Base-by-base conservation (phyloP, 768 basidiomycete species). In the Phlegmacium glaucopus region DNA sequence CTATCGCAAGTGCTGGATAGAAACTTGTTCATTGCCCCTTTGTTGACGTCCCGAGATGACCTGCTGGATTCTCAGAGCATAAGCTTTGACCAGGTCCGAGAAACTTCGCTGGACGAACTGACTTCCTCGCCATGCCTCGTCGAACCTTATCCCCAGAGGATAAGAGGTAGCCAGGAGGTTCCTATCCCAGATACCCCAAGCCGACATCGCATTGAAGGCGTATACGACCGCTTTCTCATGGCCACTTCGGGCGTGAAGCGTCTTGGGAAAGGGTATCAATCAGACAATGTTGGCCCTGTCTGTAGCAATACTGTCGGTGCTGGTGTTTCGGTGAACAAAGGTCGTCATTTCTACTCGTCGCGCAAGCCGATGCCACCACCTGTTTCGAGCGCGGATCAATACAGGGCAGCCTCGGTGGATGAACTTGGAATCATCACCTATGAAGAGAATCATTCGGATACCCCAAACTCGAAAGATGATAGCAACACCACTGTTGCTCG, bases 161-260 rank as follows among this genome's bases (percentile, higher is more conserved):
- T 72, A 47, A 63, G 70, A 1, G 61, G 59, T 15, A 69, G 68
- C 28, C 60, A 64, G 9, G 65, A 68, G 8, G 55, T 57, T 4
- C 53, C 59, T 15, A 58, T 75, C 9, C 72, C 69, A 4, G 80
- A 83, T 48, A 75, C 83, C 0, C 83, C 85, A 0, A 75, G 74
- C 47, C 78, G 70, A 48, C 81, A 76, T 35, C 79, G 76, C 39
- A 58, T 87, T 22, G 88, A 90, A 67, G 79, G 79, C 46, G 84
- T 86, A 13, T 92, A 91, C 51, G 90, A 92, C 54, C 80, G 85
- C 35, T 85, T 90, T 70, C 71, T 91, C 25, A 87, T 90, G 85
- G 83, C 87, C 9, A 87, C 86, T 1, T 79, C 83, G 2, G 85
- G 85, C 22, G 88, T 92, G 34, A 90, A 83, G 59, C 85, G 88